Conservation (phyloP, 768 basidiomycete genomes). For the Thelephora aurantiotincta region DNA sequence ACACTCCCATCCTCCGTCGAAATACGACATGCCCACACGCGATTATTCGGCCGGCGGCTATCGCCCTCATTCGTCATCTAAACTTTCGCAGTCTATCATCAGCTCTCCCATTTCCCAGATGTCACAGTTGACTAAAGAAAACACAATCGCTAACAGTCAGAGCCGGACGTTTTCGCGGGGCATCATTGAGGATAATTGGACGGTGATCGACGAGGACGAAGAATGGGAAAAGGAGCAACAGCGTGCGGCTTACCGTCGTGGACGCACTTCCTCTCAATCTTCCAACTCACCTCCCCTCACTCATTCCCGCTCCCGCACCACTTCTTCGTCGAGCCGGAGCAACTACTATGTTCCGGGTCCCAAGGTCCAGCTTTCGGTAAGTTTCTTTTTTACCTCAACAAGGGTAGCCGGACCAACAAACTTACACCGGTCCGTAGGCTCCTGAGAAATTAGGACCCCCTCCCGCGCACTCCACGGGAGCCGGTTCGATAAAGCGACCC, state of each 20-base stretch:
- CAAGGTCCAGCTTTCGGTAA: conserved; percentile 51
- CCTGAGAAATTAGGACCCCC: not conserved
- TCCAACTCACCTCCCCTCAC: not conserved
- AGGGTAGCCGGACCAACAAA: conserved; percentile 2
- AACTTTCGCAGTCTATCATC: conserved; percentile 37
- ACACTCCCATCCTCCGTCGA: conserved; percentile 25
- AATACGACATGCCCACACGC: conserved; percentile 14
- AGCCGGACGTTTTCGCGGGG: not conserved
- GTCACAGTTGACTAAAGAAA: not conserved
- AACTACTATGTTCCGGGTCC: conserved; percentile 71
- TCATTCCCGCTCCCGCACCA: not conserved
- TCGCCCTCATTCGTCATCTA: conserved; percentile 36
- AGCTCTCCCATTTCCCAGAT: conserved; percentile 25
- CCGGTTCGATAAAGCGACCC: not conserved
- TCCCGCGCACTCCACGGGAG: not conserved
- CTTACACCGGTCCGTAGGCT: not conserved
- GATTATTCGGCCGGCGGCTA: conserved; percentile 42
- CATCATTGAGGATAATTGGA: not conserved
- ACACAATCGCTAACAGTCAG: not conserved
- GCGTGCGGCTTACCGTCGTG: not conserved
- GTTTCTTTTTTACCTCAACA: conserved; percentile 18
- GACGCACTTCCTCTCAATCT: not conserved
- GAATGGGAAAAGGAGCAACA: not conserved
- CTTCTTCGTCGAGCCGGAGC: conserved; percentile 15
- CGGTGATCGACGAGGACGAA: not conserved